Conservation (phyloP, 2,329 filamentous ascomycete species). For the Penicillium capsulatum region DNA sequence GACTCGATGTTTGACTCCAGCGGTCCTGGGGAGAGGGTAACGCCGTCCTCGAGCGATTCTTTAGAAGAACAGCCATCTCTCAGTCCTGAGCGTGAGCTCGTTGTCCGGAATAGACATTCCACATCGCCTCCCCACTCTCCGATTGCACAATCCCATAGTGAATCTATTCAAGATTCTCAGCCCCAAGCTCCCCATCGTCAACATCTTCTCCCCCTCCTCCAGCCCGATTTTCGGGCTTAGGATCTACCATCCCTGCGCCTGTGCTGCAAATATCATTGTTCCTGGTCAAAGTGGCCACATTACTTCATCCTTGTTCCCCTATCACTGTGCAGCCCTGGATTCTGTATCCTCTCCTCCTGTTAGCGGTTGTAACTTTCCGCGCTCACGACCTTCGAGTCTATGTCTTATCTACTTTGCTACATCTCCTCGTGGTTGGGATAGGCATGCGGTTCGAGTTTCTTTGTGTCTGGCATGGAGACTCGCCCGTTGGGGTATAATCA, state of each 20-base stretch:
- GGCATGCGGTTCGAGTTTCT: slow-evolving; percentile 37
- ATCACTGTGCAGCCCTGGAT: slow-evolving; percentile 62
- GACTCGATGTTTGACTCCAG: slow-evolving; percentile 27
- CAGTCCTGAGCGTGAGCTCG: slow-evolving; percentile 30
- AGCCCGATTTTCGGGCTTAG: slow-evolving; percentile 20
- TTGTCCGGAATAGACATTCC: slow-evolving; percentile 31
- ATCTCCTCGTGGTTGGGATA: slow-evolving; percentile 44
- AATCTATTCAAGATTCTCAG: slow-evolving; percentile 2
- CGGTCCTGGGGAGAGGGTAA: slow-evolving; percentile 11
- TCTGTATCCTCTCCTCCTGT: slow-evolving; percentile 61
- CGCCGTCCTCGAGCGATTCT: slow-evolving; percentile 14
- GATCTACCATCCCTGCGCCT: slow-evolving; percentile 29
- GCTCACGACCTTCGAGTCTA: slow-evolving; percentile 37
- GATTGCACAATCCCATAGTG: slow-evolving; percentile 14
- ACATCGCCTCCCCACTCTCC: slow-evolving; percentile 26
- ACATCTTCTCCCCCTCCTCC: slow-evolving; percentile 45
- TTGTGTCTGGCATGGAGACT: slow-evolving; percentile 27
- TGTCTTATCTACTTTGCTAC: slow-evolving; percentile 43
- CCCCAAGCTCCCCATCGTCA: slow-evolving; percentile 18
- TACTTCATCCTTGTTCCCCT: slow-evolving; percentile 67
- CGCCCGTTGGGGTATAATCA: not conserved
- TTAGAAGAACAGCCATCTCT: slow-evolving; percentile 19
- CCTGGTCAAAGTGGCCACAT: slow-evolving; percentile 61
- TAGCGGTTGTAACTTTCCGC: slow-evolving; percentile 63
- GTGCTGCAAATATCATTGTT: slow-evolving; percentile 60